Conservation (phyloP, 371 early-diverging fungal species). For the Blastocladiella emersonii region DNA sequence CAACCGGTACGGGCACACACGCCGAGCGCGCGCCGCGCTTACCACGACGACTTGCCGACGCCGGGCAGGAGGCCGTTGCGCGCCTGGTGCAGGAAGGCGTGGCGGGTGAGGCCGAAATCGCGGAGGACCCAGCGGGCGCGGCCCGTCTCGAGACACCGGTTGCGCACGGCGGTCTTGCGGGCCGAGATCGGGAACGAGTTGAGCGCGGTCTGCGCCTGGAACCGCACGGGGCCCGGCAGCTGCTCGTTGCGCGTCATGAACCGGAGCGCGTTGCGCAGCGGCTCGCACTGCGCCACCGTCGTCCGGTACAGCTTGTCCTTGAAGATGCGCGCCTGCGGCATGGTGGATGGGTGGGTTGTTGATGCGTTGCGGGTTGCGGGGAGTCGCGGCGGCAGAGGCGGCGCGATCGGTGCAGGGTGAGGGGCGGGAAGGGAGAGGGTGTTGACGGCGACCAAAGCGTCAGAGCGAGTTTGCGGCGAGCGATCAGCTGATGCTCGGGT, state of each 20-base stretch:
- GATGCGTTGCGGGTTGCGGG: no score
- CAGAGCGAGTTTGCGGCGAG: no score
- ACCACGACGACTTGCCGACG: slow-evolving; percentile 72
- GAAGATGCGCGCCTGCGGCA: slow-evolving; percentile 38
- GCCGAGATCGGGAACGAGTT: slow-evolving; percentile 58
- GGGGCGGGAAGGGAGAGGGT: no score
- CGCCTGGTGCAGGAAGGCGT: slow-evolving; percentile 71
- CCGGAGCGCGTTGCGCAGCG: slow-evolving; percentile 60
- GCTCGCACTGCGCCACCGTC: slow-evolving; percentile 50
- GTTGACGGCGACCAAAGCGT: no score
- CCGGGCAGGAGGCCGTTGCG: slow-evolving; percentile 69
- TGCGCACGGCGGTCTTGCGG: slow-evolving; percentile 49
- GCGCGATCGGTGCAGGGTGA: no score
- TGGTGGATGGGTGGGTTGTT: background rate
- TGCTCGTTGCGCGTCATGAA: slow-evolving; percentile 67
- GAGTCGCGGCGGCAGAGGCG: no score
- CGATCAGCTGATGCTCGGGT: no score
- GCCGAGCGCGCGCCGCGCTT: no score
- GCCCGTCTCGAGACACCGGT: slow-evolving; percentile 68
- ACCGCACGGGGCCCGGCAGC: slow-evolving; percentile 57
- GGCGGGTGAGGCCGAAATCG: slow-evolving; percentile 62
- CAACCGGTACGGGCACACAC: no score
- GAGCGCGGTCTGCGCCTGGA: slow-evolving; percentile 66
- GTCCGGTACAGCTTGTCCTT: slow-evolving; percentile 61
- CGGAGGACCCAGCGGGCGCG: slow-evolving; percentile 68